Evolutionary conservation across 129 eudicot species (phyloP), one percentile per base, ranked within the genome.

Genomic region (Deinandra increscens): DNA sequence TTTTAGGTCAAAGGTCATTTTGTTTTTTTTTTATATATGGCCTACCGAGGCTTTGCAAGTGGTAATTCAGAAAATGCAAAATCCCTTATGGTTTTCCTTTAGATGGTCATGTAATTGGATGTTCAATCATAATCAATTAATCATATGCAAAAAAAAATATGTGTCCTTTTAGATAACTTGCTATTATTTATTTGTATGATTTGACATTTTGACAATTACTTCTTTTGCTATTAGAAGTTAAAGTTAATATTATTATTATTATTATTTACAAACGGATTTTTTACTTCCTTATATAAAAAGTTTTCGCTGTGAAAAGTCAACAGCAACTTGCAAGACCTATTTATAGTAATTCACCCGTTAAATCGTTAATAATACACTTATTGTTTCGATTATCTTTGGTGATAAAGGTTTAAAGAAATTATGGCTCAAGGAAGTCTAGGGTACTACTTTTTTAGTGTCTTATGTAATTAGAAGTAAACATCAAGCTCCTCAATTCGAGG

Each of bases 41-140:
- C 98, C 33, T 92, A 92, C 80, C 99, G 89, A 85, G 97, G 99
- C 45, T 93, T 93, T 87, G 99, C 99, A 19, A 93, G 92, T 77
- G 99, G 99, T 71, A 90, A 85, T 78, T 90, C 97, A 66, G 97
- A 93, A 74, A 85, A 93, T 85, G 99, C 95, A 43, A 87, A 79
- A 66, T 86, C 99, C 41, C 87, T 93, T 65, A 73, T 97, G 69
- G 89, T 93, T 58, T 93, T 93, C 44, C 95, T 93, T 3, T 87
- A 83, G 99, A 93, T 73, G 99, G 97, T 73, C 97, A 89, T 76
- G 60, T 68, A 64, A 83, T 89, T 43, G 99, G 95, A 48, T 85
- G 96, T 71, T 71, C 99, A 20, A n/a, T n/a, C n/a, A n/a, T n/a
- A n/a, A n/a, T n/a, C n/a, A n/a, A n/a, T n/a, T 97, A 93, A 66